phyloP scores from a whole-genome alignment of 2,329 filamentous ascomycete genomes.

The Davidsoniella australis region DNA sequence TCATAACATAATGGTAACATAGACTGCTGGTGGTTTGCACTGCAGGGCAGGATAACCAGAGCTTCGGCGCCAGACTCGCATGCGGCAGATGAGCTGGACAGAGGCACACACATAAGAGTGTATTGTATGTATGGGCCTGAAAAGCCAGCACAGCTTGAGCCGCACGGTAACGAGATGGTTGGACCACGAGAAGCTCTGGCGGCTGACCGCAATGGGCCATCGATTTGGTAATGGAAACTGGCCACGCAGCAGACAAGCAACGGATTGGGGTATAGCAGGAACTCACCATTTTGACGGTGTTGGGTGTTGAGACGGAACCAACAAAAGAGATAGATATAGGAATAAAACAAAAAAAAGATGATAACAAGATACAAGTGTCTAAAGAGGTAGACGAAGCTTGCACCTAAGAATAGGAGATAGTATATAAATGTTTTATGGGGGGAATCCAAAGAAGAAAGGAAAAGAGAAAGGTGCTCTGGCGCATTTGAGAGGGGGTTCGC shows the following conservation, averaged over 20 bases:
- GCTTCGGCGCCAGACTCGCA: too few species aligned
- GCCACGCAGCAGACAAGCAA: neutral
- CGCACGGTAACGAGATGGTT: neutral
- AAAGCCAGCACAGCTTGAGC: neutral
- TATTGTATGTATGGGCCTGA: too few species aligned
- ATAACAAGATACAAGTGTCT: neutral
- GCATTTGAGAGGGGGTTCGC: neutral
- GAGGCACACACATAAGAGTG: too few species aligned
- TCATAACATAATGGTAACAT: neutral
- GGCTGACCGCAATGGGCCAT: neutral
- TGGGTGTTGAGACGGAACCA: constrained; percentile 5
- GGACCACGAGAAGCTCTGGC: too few species aligned
- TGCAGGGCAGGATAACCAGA: too few species aligned
- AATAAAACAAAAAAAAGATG: constrained; percentile 1
- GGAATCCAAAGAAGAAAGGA: constrained; percentile 10
- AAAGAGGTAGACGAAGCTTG: constrained; percentile 3
- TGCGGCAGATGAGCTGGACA: too few species aligned
- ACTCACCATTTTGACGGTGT: constrained; percentile 10
- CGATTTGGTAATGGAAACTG: constrained; percentile 6
- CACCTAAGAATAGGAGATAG: constrained; percentile 2
- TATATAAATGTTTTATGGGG: constrained; percentile 5
- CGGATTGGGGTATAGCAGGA: neutral
- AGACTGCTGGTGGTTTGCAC: neutral
- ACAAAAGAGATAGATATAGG: constrained; percentile 5
- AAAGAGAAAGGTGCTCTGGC: neutral